A percentile compares a stretch with the other conserved stretches of the same genome.
Evolutionary conservation across 2,329 filamentous ascomycete species (phyloP).

Genomic region (Fonsecaea multimorphosa): DNA sequence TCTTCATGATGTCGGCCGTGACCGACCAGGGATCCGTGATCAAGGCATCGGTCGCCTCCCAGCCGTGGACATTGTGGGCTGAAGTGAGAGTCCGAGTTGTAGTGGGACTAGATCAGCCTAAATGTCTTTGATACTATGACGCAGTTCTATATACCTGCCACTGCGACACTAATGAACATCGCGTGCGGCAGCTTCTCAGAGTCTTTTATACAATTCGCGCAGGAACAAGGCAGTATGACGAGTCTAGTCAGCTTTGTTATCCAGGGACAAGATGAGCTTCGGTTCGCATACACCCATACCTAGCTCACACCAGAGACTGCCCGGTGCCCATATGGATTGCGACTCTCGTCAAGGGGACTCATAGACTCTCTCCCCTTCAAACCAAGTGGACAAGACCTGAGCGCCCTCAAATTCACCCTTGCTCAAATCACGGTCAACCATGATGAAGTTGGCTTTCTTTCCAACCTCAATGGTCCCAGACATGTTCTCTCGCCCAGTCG

Average conservation of each 20-base stretch:
- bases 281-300: no score
- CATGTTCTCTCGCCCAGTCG: constrained; percentile 40
- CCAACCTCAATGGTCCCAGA: constrained; percentile 43
- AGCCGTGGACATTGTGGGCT: neutral
- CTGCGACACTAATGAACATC: neutral
- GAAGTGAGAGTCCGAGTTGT: neutral
- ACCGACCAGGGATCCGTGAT: neutral
- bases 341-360: neutral
- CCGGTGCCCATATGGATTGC: neutral
- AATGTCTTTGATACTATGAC: neutral
- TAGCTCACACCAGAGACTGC: neutral
- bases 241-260: neutral
- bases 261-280: neutral
- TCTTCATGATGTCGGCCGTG: neutral
- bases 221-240: neutral
- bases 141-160: neutral
- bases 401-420: constrained; percentile 42
- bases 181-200: neutral
- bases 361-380: constrained; percentile 38
- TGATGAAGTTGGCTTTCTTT: constrained; percentile 46
- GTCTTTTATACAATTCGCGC: neutral
- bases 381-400: constrained; percentile 43
- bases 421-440: constrained; percentile 42
- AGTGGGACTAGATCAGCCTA: constrained; percentile 5
- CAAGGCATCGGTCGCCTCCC: neutral